Conservation (phyloP, 768 basidiomycete genomes). For the Tulasnella sp. region DNA sequence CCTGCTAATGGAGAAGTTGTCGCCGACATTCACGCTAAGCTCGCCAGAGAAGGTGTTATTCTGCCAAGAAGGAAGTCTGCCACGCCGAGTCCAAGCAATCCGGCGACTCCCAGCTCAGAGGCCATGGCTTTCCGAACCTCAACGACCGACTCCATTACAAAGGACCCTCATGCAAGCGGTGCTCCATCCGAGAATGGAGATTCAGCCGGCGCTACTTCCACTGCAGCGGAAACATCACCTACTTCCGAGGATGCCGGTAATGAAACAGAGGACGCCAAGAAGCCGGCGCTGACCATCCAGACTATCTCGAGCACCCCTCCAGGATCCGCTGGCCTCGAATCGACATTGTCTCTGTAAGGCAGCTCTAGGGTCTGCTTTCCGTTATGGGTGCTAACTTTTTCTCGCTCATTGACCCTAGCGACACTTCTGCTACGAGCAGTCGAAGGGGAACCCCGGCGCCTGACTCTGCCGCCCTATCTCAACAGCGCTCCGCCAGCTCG, state of each 20-base stretch:
- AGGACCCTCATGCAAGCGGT: background rate
- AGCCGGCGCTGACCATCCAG: background rate
- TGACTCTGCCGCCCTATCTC: background rate
- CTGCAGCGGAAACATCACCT: background rate
- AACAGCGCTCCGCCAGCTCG: background rate
- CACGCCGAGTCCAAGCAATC: constrained; percentile 4
- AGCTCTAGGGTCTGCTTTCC: background rate
- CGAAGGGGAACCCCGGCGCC: background rate
- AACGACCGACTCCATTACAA: background rate
- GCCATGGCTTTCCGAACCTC: background rate
- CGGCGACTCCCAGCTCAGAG: constrained; percentile 8
- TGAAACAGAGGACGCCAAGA: background rate
- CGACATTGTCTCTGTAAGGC: background rate
- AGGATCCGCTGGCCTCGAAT: background rate
- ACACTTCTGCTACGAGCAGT: background rate
- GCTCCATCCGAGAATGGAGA: background rate
- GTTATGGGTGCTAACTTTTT: background rate
- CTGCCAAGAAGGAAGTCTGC: constrained; percentile 17
- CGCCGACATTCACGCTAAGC: constrained; percentile 17
- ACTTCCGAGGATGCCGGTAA: background rate
- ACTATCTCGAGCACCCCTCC: background rate
- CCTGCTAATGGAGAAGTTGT: constrained; percentile 13
- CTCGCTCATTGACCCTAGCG: background rate
- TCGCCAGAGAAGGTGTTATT: constrained; percentile 17
- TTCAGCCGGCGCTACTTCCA: background rate